Evolutionary conservation across 306 rosid genomes (phyloP).

Genomic region (Purshia tridentata): DNA sequence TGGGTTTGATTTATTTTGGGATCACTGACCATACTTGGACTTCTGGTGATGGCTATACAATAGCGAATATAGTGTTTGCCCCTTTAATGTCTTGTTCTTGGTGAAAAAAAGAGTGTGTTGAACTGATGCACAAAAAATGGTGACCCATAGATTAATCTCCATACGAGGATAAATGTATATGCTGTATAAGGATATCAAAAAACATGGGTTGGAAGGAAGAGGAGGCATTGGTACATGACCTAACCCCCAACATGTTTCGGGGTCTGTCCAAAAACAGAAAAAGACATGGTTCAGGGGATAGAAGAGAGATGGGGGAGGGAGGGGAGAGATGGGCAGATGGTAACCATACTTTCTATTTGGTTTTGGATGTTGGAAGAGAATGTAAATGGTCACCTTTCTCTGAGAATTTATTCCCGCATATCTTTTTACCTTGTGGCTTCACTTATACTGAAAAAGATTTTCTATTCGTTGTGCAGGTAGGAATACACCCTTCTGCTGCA

Average conservation of each 20-base stretch:
- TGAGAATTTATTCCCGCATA: neutral
- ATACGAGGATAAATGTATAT: neutral
- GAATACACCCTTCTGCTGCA: conserved; percentile 88
- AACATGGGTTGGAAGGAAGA: neutral
- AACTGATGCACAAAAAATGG: neutral
- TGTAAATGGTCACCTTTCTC: neutral
- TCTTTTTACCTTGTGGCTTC: neutral
- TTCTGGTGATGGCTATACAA: neutral
- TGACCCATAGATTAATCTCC: neutral
- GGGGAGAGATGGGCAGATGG: neutral
- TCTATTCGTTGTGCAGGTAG: conserved; percentile 53
- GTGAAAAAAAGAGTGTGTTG: neutral
- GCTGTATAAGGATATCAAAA: neutral
- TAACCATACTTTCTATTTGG: neutral
- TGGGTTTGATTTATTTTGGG: neutral
- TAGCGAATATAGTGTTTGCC: neutral
- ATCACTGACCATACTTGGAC: neutral
- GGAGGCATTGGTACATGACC: neutral
- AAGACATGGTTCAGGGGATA: neutral
- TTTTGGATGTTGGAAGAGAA: neutral
- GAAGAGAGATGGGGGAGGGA: neutral
- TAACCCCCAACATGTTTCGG: too few relatives aligned
- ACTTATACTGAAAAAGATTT: conserved; percentile 1
- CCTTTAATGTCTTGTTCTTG: neutral
- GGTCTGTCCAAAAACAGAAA: too few relatives aligned